These are phyloP conservation scores for Sugiyamaella chiloensis DNA, from an alignment of 805 yeast genomes.

Conservation along the genomic window DNA sequence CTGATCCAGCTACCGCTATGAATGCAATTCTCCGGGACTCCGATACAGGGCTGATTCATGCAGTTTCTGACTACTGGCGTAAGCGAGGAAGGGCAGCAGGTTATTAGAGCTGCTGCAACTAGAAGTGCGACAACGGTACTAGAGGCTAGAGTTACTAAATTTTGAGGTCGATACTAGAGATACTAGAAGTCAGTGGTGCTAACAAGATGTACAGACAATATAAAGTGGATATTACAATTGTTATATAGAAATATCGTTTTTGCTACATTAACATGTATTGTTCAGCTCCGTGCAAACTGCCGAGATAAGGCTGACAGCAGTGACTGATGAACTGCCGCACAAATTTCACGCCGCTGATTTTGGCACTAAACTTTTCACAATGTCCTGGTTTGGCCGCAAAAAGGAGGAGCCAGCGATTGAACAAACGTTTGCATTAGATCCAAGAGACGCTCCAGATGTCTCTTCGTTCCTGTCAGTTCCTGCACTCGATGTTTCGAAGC, in stretches of 20 bases:
- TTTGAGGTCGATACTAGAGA: no score
- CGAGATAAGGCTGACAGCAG: no score
- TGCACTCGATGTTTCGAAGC: constrained; percentile 60
- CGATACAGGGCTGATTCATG: constrained; percentile 49
- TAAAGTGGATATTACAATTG: no score
- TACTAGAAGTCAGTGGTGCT: no score
- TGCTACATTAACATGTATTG: no score
- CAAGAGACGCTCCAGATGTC: constrained; percentile 60
- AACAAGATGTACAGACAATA: no score
- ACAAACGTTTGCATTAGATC: constrained; percentile 57
- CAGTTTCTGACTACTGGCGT: constrained; percentile 89
- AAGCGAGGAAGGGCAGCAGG: constrained; percentile 75
- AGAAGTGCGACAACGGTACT: no score
- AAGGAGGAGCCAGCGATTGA: constrained; percentile 24
- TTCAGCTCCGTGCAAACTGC: no score
- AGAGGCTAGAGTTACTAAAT: no score
- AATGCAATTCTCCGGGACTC: constrained; percentile 46
- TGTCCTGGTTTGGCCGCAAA: constrained; percentile 30
- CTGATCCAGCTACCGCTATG: constrained; percentile 53
- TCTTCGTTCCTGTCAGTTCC: constrained; percentile 59
- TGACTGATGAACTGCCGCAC: no score
- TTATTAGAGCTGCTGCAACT: constrained; percentile 45
- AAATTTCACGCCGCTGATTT: not conserved
- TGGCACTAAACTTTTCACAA: constrained; percentile 4
- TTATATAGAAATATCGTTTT: no score